Conservation (phyloP, 2,329 filamentous ascomycete species). For the Beauveria asiatica region DNA sequence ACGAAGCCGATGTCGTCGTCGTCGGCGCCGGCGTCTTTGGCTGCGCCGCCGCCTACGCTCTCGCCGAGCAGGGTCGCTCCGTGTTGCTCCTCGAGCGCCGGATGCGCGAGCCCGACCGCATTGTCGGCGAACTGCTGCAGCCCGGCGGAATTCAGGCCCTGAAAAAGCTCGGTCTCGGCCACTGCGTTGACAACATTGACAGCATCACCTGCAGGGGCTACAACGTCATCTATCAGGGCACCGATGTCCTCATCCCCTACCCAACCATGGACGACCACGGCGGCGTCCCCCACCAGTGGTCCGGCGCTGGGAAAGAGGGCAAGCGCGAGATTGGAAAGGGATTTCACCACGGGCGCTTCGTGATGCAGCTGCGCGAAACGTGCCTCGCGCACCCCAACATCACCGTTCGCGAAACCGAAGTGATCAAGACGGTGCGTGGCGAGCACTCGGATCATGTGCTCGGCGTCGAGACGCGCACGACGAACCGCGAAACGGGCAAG, state of each 20-base stretch:
- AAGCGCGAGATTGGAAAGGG: constrained; percentile 57
- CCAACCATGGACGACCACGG: constrained; percentile 51
- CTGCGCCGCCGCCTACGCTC: constrained; percentile 73
- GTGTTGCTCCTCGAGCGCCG: constrained; percentile 84
- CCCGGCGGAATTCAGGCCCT: constrained; percentile 81
- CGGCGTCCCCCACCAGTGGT: constrained; percentile 29
- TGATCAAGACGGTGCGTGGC: constrained; percentile 64
- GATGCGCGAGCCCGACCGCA: constrained; percentile 87
- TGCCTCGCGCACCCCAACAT: constrained; percentile 73
- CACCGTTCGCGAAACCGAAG: constrained; percentile 84
- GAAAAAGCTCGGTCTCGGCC: constrained; percentile 66
- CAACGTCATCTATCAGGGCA: constrained; percentile 73
- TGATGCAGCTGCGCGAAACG: constrained; percentile 68
- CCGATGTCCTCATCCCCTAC: constrained; percentile 70
- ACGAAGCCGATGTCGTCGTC: constrained; percentile 76
- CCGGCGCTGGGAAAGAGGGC: constrained; percentile 25
- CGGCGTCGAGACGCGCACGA: constrained; percentile 69
- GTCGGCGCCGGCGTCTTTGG: constrained; percentile 88
- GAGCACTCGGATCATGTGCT: constrained; percentile 63
- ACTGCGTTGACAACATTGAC: constrained; percentile 85
- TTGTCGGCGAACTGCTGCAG: constrained; percentile 91
- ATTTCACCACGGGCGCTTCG: constrained; percentile 94
- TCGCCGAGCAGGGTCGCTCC: constrained; percentile 83
- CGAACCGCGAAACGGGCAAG: constrained; percentile 43
- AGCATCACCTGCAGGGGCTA: constrained; percentile 77